These are phyloP conservation scores for Buxus sempervirens DNA, from an alignment of 164 flowering plant genomes.

Conservation along the genomic window DNA sequence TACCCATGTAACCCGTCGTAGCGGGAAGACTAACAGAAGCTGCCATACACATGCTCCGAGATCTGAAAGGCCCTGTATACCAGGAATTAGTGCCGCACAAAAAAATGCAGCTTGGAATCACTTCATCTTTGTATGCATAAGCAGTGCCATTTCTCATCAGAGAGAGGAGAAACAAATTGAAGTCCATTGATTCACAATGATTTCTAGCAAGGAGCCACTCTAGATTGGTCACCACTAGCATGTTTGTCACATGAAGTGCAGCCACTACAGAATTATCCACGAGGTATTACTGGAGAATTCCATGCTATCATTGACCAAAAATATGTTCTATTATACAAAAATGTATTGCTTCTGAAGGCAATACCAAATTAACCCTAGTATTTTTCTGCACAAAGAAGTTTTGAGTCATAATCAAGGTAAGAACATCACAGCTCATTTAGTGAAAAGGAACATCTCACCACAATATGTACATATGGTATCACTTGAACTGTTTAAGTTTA, in stretches of 20 bases:
- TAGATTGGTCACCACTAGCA: background rate
- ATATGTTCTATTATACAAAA: background rate
- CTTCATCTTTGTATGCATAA: too few species aligned
- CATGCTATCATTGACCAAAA: background rate
- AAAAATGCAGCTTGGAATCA: too few species aligned
- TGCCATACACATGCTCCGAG: too few species aligned
- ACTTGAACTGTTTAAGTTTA: constrained; percentile 28
- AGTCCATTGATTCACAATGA: background rate
- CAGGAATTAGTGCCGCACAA: too few species aligned
- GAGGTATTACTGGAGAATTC: background rate
- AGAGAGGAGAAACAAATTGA: too few species aligned
- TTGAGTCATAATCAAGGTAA: background rate
- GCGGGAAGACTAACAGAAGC: too few species aligned
- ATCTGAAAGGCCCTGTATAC: too few species aligned
- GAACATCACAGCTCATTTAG: background rate
- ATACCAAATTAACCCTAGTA: background rate
- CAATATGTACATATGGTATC: background rate
- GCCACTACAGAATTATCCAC: too few species aligned
- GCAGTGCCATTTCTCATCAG: too few species aligned
- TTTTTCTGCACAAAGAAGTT: background rate
- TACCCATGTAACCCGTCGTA: too few species aligned
- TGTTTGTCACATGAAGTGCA: background rate
- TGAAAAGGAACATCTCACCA: constrained; percentile 1
- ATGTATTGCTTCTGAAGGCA: background rate
- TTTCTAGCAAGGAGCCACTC: background rate